Evolutionary conservation across 441 rosid genomes (phyloP).

Genomic region (Melastoma candidum): DNA sequence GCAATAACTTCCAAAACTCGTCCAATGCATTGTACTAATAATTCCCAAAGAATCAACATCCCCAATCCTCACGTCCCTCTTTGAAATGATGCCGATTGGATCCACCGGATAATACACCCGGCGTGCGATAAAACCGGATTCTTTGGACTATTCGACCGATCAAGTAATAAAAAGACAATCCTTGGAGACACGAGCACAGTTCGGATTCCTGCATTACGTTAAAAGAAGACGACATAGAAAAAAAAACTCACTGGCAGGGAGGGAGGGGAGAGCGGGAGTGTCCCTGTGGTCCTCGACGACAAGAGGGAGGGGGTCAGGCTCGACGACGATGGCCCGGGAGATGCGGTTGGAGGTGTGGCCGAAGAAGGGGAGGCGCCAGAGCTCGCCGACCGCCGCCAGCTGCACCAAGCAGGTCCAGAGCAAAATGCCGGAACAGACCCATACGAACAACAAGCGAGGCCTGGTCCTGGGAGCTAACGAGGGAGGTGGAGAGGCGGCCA

Average conservation of each 20-base stretch:
- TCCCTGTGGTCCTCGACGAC: slow-evolving; percentile 20
- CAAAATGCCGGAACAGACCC: slow-evolving; percentile 84
- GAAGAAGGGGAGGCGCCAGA: slow-evolving; percentile 70
- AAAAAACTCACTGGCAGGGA: slow-evolving; percentile 39
- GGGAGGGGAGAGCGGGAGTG: slow-evolving; percentile 39
- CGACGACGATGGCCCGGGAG: slow-evolving; percentile 11
- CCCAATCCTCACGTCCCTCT: no score
- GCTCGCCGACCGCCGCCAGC: slow-evolving; percentile 72
- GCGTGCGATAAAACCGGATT: no score
- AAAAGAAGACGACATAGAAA: background rate
- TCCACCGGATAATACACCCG: no score
- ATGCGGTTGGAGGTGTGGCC: slow-evolving; percentile 39
- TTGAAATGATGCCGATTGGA: no score
- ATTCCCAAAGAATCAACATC: no score
- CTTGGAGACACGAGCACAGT: no score
- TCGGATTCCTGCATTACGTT: no score
- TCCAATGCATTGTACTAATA: no score
- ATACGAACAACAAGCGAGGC: slow-evolving; percentile 72
- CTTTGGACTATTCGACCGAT: no score
- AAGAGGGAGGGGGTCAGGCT: slow-evolving; percentile 24
- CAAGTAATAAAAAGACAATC: no score
- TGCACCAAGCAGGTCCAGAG: slow-evolving; percentile 99
- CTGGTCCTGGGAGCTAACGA: slow-evolving; percentile 42
- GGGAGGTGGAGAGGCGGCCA: no score
- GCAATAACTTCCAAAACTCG: no score